Evolutionary conservation across 2,329 filamentous ascomycete genomes (phyloP).

Genomic region (Sporothrix luriei): DNA sequence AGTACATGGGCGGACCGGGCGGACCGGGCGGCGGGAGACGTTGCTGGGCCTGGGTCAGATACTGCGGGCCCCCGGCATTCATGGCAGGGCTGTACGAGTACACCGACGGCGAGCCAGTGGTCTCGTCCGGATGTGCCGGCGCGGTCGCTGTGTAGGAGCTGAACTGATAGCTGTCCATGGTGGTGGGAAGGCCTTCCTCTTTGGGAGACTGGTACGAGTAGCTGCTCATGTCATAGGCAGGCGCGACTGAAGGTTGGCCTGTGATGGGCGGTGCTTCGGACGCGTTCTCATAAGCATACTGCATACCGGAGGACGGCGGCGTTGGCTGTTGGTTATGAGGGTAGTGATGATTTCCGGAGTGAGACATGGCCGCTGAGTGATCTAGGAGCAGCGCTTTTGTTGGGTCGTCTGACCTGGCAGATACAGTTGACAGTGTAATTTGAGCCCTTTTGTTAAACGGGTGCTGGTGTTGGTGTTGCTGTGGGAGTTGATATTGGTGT

Average conservation of each 20-base stretch:
- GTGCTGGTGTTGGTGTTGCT: background rate
- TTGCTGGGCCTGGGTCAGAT: background rate
- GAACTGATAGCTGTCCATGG: constrained; percentile 5
- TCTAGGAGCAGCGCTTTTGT: background rate
- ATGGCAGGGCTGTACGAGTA: background rate
- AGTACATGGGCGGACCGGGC: background rate
- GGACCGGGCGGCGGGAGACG: constrained; percentile 14
- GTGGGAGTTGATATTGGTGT: background rate
- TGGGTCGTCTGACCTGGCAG: background rate
- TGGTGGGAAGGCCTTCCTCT: background rate
- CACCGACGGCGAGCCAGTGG: background rate
- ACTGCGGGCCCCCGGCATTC: background rate
- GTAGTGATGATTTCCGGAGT: background rate
- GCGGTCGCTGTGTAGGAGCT: background rate
- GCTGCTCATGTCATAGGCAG: background rate
- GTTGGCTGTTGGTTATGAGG: constrained; percentile 5
- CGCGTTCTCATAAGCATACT: background rate
- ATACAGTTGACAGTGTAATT: background rate
- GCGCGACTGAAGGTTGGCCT: background rate
- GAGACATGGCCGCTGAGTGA: constrained; percentile 5
- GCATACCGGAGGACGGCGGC: background rate
- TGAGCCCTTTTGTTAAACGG: background rate
- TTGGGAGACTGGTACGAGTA: background rate
- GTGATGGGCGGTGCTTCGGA: background rate
- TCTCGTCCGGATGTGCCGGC: background rate